phyloP scores from a whole-genome alignment of 2,329 filamentous ascomycete genomes.

The Sordariomycetes sp. region DNA sequence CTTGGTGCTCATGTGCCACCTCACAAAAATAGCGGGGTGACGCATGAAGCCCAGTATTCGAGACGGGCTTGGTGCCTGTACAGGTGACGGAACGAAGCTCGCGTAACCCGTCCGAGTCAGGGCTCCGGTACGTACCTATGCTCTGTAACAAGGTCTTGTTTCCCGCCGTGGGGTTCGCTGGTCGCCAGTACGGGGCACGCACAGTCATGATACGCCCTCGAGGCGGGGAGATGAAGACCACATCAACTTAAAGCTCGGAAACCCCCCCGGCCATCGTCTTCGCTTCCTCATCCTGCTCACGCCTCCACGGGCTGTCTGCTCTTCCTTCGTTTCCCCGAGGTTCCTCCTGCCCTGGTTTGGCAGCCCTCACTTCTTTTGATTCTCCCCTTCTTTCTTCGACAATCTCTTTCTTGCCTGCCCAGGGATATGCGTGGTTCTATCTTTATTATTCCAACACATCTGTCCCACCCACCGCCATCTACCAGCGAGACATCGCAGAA shows the following conservation, averaged over 20 bases:
- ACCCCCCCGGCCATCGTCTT: not conserved
- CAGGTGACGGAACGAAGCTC: not conserved
- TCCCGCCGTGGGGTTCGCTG: no score
- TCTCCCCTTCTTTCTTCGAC: not conserved
- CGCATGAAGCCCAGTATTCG: not conserved
- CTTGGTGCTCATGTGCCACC: not conserved
- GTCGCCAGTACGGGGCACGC: not conserved
- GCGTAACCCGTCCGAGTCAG: no score
- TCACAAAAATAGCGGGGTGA: not conserved
- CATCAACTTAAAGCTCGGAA: not conserved
- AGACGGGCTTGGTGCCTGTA: not conserved
- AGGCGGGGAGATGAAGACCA: not conserved
- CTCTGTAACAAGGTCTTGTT: no score
- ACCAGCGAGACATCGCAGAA: not conserved
- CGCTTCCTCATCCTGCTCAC: not conserved
- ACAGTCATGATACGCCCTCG: not conserved
- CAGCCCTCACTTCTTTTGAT: not conserved
- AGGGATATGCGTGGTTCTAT: not conserved
- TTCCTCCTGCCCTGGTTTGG: conserved; percentile 2
- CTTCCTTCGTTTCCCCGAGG: not conserved
- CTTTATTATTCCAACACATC: not conserved
- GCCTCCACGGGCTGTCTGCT: not conserved
- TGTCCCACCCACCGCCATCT: not conserved
- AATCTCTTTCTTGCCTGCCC: not conserved
- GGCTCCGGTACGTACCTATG: no score